Evolutionary conservation across 495 filamentous ascomycete genomes (phyloP), one percentile per base, ranked within the genome.

Genomic region (Extremus antarcticus): DNA sequence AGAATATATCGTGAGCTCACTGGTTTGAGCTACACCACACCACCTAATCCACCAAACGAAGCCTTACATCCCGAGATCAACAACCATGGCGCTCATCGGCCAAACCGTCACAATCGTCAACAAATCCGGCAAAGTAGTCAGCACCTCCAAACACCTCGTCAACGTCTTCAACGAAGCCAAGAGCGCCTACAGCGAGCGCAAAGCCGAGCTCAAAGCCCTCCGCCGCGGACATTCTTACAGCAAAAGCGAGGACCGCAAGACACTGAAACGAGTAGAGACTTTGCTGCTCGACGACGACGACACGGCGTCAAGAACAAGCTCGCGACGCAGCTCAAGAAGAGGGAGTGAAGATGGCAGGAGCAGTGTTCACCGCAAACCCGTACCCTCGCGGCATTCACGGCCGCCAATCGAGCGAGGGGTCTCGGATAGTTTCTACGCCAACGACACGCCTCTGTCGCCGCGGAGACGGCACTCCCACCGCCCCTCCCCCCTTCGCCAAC

Each of bases 101-200:
- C 73, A 95, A 72, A 87, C 88, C 40, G 84, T 95, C 64, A 88
- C 88, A 52, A 86, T 95, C 53, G 81, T 95, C 70, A 90, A 95
- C 73, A 87, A 85, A 64, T 94, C 89, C 55, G 88, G 88, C 55
- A 91, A 95, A 76, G 82, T 94, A 9, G 86, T 95, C 50, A 90
- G 84, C 76, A 92, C 86, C 54, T 60, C 68, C 68, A 94, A 90
- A 73, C 87, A 94, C 57, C 72, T 95, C 25, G 78, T 94, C 62
- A 80, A 79, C 59, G 83, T 94, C 58, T 89, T 92, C 75, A 90
- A 83, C 68, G 87, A 95, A 55, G 90, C 90, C 54, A 88, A 85
- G 65, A 80, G 82, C 25, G 85, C 88, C 45, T 95, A 95, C 66
- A 77, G 80, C 43, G 87, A 94, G 63, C 80, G 83, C 63, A 92